These are phyloP conservation scores for Pelargonium fulgidum DNA, from an alignment of 441 rosid genomes.

Conservation along the genomic window DNA sequence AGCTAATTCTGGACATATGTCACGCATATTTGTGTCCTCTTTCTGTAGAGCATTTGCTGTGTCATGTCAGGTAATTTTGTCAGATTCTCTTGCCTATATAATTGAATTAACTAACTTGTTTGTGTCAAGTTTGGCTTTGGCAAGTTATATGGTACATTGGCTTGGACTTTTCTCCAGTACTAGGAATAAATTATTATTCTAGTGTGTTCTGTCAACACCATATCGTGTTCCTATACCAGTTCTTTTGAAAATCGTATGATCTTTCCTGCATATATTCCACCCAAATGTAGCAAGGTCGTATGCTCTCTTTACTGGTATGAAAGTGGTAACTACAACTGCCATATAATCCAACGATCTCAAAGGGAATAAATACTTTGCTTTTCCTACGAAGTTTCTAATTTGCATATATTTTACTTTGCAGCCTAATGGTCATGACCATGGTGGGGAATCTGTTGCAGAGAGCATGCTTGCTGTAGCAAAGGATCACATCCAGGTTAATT, in stretches of 20 bases:
- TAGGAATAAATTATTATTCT: neutral
- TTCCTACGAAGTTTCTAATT: neutral
- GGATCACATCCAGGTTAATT: conserved; percentile 82
- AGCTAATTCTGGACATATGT: neutral
- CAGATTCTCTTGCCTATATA: neutral
- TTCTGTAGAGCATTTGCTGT: neutral
- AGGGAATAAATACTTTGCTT: neutral
- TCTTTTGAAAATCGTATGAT: conserved; percentile 4
- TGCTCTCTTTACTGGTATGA: neutral
- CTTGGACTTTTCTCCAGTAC: neutral
- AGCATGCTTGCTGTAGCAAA: conserved; percentile 73
- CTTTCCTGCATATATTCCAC: neutral
- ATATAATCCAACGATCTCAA: neutral
- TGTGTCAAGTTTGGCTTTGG: neutral
- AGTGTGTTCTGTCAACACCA: neutral
- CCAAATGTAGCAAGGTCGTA: neutral
- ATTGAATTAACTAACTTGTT: neutral
- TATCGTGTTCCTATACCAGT: neutral
- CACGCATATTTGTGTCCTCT: neutral
- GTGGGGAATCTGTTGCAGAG: conserved; percentile 56
- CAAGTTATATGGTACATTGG: neutral
- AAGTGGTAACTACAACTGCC: neutral
- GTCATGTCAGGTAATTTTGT: neutral
- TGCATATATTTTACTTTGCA: conserved; percentile 19
- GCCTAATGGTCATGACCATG: conserved; percentile 88